phyloP scores from a whole-genome alignment of 805 yeast genomes.

The Candida adriatica region DNA sequence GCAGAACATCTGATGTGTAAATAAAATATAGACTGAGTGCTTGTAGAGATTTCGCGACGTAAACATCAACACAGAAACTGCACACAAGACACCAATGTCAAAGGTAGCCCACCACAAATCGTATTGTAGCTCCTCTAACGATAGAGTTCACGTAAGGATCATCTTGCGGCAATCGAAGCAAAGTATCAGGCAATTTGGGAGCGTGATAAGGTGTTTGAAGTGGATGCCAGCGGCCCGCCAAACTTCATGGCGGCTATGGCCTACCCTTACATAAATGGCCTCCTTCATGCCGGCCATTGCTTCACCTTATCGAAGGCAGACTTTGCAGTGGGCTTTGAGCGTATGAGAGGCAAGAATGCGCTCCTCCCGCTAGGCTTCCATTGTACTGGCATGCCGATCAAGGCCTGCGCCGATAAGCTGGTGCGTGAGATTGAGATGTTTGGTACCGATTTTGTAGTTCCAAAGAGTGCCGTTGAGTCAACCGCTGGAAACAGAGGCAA shows the following conservation, averaged over 20 bases:
- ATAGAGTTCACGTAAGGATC: conserved; percentile 89
- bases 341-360: conserved; percentile 90
- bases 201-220: conserved; percentile 76
- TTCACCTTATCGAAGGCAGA: conserved; percentile 94
- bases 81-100: no score
- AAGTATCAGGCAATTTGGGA: conserved; percentile 84
- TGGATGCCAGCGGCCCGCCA: conserved; percentile 83
- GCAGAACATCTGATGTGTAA: conserved; percentile 39
- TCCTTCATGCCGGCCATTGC: conserved; percentile 94
- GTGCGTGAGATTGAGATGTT: conserved; percentile 87
- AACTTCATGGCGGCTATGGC: conserved; percentile 82
- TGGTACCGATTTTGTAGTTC: conserved; percentile 82
- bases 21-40: background rate
- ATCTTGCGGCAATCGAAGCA: conserved; percentile 79
- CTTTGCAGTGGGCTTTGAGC: conserved; percentile 86
- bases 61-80: no score
- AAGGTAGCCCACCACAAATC: no score
- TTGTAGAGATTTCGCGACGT: background rate
- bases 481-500: no score
- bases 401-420: conserved; percentile 83
- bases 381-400: conserved; percentile 99
- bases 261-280: conserved; percentile 98
- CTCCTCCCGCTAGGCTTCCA: conserved; percentile 96
- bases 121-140: no score
- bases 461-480: no score